Evolutionary conservation across 2,329 filamentous ascomycete species (phyloP), one percentile per base, ranked within the genome.

Genomic region (Cercospora janseana): DNA sequence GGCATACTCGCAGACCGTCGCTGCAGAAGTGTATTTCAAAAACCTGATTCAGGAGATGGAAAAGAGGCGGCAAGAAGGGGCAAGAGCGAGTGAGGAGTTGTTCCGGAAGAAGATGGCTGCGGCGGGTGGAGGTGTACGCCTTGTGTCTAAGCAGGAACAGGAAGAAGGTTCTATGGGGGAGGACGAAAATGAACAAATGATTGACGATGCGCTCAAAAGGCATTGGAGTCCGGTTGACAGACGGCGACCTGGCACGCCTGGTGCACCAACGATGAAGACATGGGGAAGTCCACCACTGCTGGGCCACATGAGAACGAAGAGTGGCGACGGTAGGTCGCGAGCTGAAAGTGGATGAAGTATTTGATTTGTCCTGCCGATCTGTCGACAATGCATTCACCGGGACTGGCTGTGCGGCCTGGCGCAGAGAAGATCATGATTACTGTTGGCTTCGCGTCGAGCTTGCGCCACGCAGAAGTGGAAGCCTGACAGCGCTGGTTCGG

Each of bases 21-120:
- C 89, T 65, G 87, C 88, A 1, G 88, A 94, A 69, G 86, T 90
- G 0, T 93, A 94, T 65, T 83, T 93, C 55, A 88, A 87, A 70
- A 82, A 81, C 10, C 70, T 95, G 46, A 82, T 93, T 4, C 77
- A 77, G 0, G 88, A 93, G 61, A 79, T 83, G 13, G 85, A 86
- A 64, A 80, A 81, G 66, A 74, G 81, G 60, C 79, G 78, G 56
- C 69, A 71, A 1, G 73, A 75, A 52, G 72, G 27, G 9, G 63
- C 63, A 52, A 63, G 66, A 43, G 60, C 65, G 35, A 60, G 57
- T 29, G 63, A 64, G 50, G 64, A 66, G 50, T 41, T 61, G 31
- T 59, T 65, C 42, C 57, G 60, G 52, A 55, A 57, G 46, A 54
- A 56, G 47, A 59, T 51, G 15, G 63, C 58, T n/a, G 43, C 31